phyloP scores from a whole-genome alignment of 768 basidiomycete genomes.

The Clavulina sp. region DNA sequence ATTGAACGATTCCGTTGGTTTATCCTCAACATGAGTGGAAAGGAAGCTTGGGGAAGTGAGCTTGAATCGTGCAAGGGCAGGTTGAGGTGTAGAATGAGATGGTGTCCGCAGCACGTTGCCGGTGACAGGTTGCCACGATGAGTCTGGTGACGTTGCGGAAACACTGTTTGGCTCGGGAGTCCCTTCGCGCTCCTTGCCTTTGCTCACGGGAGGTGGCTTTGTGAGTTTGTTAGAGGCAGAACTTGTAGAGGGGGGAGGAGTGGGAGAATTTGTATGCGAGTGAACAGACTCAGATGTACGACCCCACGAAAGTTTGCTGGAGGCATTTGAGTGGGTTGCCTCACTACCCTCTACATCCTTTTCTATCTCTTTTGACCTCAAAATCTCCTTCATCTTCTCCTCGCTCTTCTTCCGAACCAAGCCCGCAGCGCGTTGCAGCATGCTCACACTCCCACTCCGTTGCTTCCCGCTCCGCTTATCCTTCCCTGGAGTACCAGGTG shows the following conservation, averaged over 20 bases:
- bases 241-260: neutral
- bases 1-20: neutral
- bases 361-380: conserved; percentile 22
- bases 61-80: neutral
- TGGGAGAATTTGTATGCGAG: no score
- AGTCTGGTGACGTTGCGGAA: conserved; percentile 7
- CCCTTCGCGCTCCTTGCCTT: conserved; percentile 1
- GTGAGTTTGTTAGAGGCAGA: conserved; percentile 4
- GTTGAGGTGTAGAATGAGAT: neutral
- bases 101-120: no score
- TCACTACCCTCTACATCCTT: neutral
- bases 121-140: conserved; percentile 10
- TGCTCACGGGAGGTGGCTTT: conserved; percentile 6
- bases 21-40: neutral
- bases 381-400: conserved; percentile 45
- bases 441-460: conserved; percentile 80
- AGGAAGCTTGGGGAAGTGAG: neutral
- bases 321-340: neutral
- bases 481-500: conserved; percentile 44
- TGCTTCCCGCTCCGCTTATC: conserved; percentile 43
- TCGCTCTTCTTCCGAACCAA: conserved; percentile 67
- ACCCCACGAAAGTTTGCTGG: neutral
- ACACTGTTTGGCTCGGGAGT: neutral
- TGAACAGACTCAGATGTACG: no score
- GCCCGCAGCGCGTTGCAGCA: conserved; percentile 81